Evolutionary conservation across 2,329 filamentous ascomycete genomes (phyloP).

Genomic region (Verticillium alfalfae): DNA sequence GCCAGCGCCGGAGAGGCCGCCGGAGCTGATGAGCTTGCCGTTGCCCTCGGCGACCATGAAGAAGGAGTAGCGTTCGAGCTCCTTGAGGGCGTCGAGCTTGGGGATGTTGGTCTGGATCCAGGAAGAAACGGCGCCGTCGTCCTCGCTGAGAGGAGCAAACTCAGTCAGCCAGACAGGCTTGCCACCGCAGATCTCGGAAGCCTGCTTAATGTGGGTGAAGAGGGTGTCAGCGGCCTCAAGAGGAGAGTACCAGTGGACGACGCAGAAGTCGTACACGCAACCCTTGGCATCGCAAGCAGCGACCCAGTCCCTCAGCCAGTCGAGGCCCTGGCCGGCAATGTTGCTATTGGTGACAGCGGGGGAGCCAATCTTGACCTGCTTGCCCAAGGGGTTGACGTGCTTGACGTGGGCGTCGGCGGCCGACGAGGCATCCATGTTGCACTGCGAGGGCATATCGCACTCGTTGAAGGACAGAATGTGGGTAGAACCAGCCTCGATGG

Average conservation of each 20-base stretch:
- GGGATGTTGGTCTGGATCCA: slow-evolving; percentile 47
- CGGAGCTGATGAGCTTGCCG: slow-evolving; percentile 33
- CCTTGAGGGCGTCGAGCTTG: slow-evolving; percentile 41
- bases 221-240: slow-evolving; percentile 42
- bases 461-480: slow-evolving; percentile 67
- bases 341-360: slow-evolving; percentile 60
- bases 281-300: slow-evolving; percentile 37
- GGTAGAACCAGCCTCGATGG: slow-evolving; percentile 48
- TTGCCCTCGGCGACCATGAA: slow-evolving; percentile 42
- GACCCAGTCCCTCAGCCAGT: slow-evolving; percentile 51
- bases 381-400: slow-evolving; percentile 50
- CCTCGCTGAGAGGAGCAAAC: slow-evolving; percentile 48
- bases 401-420: slow-evolving; percentile 49
- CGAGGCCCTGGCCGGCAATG: slow-evolving; percentile 40
- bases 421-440: slow-evolving; percentile 46
- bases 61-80: slow-evolving; percentile 52
- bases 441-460: slow-evolving; percentile 56
- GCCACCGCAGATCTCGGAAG: slow-evolving; percentile 37
- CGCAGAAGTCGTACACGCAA: slow-evolving; percentile 56
- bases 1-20: slow-evolving; percentile 39
- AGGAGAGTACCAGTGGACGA: slow-evolving; percentile 59
- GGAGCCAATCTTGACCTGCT: slow-evolving; percentile 47
- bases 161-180: slow-evolving; percentile 60
- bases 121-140: slow-evolving; percentile 16
- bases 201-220: slow-evolving; percentile 45